Base-by-base conservation (phyloP, 2,329 filamentous ascomycete species). In the Exutisphaerella laricina region DNA sequence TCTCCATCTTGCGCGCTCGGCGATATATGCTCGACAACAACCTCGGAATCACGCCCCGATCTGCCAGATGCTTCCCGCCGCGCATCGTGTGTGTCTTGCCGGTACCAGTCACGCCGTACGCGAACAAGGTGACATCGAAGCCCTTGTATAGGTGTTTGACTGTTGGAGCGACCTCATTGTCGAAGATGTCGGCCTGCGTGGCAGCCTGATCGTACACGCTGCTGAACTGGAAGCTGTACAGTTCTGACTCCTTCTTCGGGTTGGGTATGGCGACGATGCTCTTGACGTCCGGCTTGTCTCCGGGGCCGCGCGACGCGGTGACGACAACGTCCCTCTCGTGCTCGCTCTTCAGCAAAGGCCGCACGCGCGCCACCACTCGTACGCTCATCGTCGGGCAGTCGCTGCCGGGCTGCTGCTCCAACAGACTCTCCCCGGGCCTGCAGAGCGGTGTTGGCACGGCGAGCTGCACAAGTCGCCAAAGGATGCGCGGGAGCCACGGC, bases 41-140 rank as follows among this genome's bases (percentile, higher is more conserved):
- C 62, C 49, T 63, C 64, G 7, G 72, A 62, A 49, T 89, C 84
- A 29, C 85, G 84, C 57, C 57, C 42, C 92, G 66, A 83, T 57
- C 60, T 16, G 62, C 84, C 83, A 41, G 80, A 82, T 50, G 74
- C 77, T 47, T 86, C 77, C 49, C 56, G 53, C 54, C 64, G 53
- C 54, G 47, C 92, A 98, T 98, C 0, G 92, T 98, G 63, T 95
- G 96, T 4, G 92, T 97, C 70, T 98, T 98, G 56, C 92, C 92
- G 4, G 92, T 89, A 41, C 92, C 94, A 13, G 92, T 98, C 70
- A 98, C 92, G 54, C 92, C 92, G 60, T 98, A 98, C 30, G 92
- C 92, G 59, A 98, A 74, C 28, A 98, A 79, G 3, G 92, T 98
- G 46, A 98, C 92, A 78, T 98, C 98, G 76, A 95, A 98, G 42